phyloP scores from a whole-genome alignment of 495 filamentous ascomycete genomes.

The Aspergillus nanangensis region DNA sequence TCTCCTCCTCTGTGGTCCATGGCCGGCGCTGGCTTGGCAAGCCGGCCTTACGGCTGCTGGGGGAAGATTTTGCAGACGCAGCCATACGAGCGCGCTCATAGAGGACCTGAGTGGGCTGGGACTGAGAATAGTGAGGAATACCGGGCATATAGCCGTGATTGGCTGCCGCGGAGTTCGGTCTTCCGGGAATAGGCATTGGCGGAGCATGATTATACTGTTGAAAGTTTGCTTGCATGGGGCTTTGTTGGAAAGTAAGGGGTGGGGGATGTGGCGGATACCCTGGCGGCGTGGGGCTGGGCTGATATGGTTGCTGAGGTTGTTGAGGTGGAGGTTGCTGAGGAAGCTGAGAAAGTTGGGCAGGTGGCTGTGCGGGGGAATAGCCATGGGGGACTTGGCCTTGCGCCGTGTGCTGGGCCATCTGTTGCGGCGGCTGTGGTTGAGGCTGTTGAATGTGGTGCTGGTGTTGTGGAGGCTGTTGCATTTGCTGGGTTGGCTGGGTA shows the following conservation, averaged over 20 bases:
- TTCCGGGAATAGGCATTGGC: conserved; percentile 28
- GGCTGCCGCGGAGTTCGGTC: conserved; percentile 29
- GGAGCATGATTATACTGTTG: conserved; percentile 43
- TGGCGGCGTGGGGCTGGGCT: conserved; percentile 37
- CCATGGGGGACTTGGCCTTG: conserved; percentile 15
- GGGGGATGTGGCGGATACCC: conserved; percentile 32
- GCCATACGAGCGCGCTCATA: conserved; percentile 81
- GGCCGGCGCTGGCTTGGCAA: conserved; percentile 80
- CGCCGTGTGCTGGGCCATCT: conserved; percentile 19
- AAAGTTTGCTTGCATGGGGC: conserved; percentile 37
- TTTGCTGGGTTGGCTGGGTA: conserved; percentile 22
- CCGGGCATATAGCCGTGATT: conserved; percentile 46
- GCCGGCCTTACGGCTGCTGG: conserved; percentile 67
- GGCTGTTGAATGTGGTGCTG: conserved; percentile 14
- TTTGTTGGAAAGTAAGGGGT: conserved; percentile 38
- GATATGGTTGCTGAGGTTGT: conserved; percentile 28
- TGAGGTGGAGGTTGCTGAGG: conserved; percentile 26
- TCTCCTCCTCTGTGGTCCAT: conserved; percentile 89
- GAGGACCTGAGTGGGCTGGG: conserved; percentile 69
- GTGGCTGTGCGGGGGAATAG: conserved; percentile 17
- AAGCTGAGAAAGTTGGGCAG: conserved; percentile 23
- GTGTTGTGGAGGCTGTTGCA: conserved; percentile 25
- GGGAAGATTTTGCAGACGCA: conserved; percentile 73
- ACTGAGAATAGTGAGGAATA: conserved; percentile 62
- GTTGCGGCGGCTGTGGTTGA: conserved; percentile 19